phyloP scores from a whole-genome alignment of 352 stramenopile genomes.

The Phytophthora pseudosyringae region DNA sequence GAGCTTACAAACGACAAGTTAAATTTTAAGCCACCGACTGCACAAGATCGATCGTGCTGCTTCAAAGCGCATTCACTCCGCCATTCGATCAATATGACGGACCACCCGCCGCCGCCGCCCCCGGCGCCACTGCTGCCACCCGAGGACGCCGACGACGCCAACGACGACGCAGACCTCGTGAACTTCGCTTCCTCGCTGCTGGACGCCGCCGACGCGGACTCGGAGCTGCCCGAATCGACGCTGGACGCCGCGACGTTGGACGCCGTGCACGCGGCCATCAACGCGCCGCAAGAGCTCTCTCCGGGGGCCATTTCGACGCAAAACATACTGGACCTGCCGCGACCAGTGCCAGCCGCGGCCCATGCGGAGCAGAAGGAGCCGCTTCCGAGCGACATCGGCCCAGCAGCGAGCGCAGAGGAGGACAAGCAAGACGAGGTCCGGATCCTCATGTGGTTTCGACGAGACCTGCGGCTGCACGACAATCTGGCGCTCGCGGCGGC shows the following conservation, averaged over 20 bases:
- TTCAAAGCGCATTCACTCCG: slow-evolving; percentile 4
- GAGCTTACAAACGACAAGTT: too few species aligned
- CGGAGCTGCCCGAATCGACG: slow-evolving; percentile 28
- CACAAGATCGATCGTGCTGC: too few species aligned
- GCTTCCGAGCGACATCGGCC: slow-evolving; percentile 4
- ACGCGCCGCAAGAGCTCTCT: slow-evolving; percentile 21
- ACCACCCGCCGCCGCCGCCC: slow-evolving; percentile 26
- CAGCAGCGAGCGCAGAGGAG: not conserved
- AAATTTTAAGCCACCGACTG: too few species aligned
- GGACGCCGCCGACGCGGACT: slow-evolving; percentile 37
- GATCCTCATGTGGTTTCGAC: slow-evolving; percentile 93
- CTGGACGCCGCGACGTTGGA: slow-evolving; percentile 47
- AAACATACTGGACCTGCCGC: not conserved
- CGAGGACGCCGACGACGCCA: slow-evolving; percentile 11
- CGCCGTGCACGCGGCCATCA: slow-evolving; percentile 45
- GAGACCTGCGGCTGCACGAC: slow-evolving; percentile 96
- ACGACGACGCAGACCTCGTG: slow-evolving; percentile 47
- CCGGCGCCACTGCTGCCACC: slow-evolving; percentile 1
- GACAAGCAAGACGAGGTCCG: slow-evolving; percentile 36
- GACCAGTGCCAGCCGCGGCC: not conserved
- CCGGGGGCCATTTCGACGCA: slow-evolving; percentile 1
- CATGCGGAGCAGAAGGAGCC: slow-evolving; percentile 1
- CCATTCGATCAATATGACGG: slow-evolving; percentile 20
- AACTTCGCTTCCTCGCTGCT: slow-evolving; percentile 51
- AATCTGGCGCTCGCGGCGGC: slow-evolving; percentile 92